phyloP scores from a whole-genome alignment of 2,329 filamentous ascomycete species.

The Mollisia scopiformis region DNA sequence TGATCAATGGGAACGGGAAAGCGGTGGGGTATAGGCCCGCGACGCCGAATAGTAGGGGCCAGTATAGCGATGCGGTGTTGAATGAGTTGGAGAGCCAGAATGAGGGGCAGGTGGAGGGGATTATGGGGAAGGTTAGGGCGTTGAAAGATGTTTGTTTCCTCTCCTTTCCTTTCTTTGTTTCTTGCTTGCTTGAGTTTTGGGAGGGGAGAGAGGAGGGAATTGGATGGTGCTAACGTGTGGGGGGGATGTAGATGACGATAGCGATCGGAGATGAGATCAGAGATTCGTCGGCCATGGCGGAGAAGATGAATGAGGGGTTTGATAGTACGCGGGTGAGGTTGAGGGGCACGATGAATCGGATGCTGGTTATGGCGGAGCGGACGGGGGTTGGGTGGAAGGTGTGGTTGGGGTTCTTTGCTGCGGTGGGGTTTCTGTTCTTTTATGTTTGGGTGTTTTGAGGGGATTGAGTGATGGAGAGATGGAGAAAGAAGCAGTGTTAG shows the following conservation, averaged over 20 bases:
- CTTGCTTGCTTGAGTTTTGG: neutral
- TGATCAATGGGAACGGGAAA: conserved; percentile 32
- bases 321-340: conserved; percentile 81
- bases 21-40: conserved; percentile 60
- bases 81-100: conserved; percentile 97
- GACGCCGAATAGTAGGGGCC: conserved; percentile 78
- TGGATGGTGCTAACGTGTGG: neutral
- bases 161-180: conserved; percentile 7
- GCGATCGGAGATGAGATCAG: conserved; percentile 96
- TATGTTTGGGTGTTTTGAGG: conserved; percentile 86
- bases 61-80: conserved; percentile 90
- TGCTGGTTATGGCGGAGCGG: conserved; percentile 92
- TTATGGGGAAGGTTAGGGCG: conserved; percentile 85
- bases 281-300: conserved; percentile 82
- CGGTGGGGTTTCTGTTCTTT: conserved; percentile 80
- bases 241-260: conserved; percentile 74
- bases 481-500: neutral
- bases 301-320: conserved; percentile 96
- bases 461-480: neutral
- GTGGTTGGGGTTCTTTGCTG: conserved; percentile 88
- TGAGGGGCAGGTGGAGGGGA: conserved; percentile 85
- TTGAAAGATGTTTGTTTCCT: conserved; percentile 76
- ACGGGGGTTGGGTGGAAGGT: conserved; percentile 96
- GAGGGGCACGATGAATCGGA: conserved; percentile 92
- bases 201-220: neutral